phyloP scores from a whole-genome alignment of 176 grass and related monocot genomes.

The Oryza nivara region DNA sequence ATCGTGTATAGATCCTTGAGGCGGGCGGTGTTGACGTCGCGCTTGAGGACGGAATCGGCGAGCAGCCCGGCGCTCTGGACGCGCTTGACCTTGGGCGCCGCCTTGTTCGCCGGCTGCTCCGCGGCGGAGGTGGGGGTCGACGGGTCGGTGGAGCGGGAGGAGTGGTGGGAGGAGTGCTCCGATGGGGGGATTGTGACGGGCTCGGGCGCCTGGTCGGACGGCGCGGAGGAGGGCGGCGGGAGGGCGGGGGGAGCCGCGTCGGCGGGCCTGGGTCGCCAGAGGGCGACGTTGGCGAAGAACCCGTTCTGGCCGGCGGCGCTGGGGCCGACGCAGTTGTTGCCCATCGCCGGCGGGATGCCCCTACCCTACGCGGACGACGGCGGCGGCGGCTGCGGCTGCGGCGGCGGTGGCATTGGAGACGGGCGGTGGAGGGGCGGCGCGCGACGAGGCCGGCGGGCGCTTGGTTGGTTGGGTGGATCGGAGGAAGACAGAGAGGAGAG shows the following conservation, averaged over 20 bases:
- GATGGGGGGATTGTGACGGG: constrained; percentile 54
- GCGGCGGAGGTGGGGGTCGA: not conserved
- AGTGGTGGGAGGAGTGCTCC: constrained; percentile 37
- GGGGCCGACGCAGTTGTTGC: constrained; percentile 65
- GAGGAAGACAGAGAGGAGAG: constrained; percentile 8
- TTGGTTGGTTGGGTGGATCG: constrained; percentile 49
- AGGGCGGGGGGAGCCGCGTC: constrained; percentile 30
- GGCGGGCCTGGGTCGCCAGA: constrained; percentile 49
- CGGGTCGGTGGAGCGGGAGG: constrained; percentile 30
- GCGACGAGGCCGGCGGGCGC: constrained; percentile 31
- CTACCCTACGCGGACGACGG: constrained; percentile 47
- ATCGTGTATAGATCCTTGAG: constrained; percentile 77
- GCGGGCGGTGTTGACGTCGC: constrained; percentile 54
- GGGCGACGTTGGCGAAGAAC: constrained; percentile 57
- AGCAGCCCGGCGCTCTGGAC: constrained; percentile 69
- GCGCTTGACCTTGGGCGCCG: constrained; percentile 60
- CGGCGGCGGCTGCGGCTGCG: constrained; percentile 19
- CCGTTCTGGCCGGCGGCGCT: constrained; percentile 52
- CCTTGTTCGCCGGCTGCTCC: constrained; percentile 42
- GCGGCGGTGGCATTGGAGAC: constrained; percentile 52
- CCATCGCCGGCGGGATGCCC: constrained; percentile 49
- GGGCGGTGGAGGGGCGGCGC: constrained; percentile 48
- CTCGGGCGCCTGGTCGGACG: constrained; percentile 57
- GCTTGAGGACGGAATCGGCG: constrained; percentile 68
- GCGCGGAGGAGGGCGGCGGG: constrained; percentile 41